These are phyloP conservation scores for Diaporthe caulivora DNA, from an alignment of 2,329 filamentous ascomycete genomes.

Conservation along the genomic window DNA sequence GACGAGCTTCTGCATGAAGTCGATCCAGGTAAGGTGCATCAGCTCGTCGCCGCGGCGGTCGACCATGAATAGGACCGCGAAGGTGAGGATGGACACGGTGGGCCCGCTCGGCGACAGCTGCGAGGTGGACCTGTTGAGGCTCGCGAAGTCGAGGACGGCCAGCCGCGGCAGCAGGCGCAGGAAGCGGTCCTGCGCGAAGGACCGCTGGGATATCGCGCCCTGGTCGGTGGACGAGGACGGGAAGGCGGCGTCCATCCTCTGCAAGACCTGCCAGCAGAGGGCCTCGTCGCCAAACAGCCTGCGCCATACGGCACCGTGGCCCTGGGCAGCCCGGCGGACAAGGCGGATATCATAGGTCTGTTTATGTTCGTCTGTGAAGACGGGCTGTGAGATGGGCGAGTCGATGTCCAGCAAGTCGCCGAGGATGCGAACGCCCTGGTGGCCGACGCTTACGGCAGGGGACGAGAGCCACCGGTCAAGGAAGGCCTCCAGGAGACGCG, in stretches of 20 bases:
- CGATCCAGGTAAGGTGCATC: conserved; percentile 64
- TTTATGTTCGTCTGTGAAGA: conserved; percentile 41
- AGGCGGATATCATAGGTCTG: conserved; percentile 35
- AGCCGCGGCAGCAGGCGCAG: conserved; percentile 65
- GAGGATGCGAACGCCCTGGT: conserved; percentile 63
- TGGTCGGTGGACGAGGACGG: conserved; percentile 44
- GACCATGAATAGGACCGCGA: conserved; percentile 65
- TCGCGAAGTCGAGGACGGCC: conserved; percentile 58
- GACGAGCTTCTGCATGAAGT: conserved; percentile 66
- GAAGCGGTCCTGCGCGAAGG: conserved; percentile 65
- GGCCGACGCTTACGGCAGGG: conserved; percentile 67
- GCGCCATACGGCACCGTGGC: conserved; percentile 67
- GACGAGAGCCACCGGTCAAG: conserved; percentile 66
- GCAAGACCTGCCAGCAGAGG: conserved; percentile 45
- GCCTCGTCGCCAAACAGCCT: conserved; percentile 60
- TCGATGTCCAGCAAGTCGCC: conserved; percentile 68
- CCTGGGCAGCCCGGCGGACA: conserved; percentile 55
- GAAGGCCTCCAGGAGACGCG: conserved; percentile 61
- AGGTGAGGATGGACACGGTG: conserved; percentile 57
- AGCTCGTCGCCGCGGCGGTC: conserved; percentile 59
- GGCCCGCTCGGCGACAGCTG: conserved; percentile 46
- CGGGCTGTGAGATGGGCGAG: conserved; percentile 55
- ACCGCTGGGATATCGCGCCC: conserved; percentile 52
- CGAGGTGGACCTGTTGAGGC: conserved; percentile 51
- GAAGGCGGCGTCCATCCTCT: conserved; percentile 29